Conservation (phyloP, 768 basidiomycete species). For the Auriscalpium orientale region DNA sequence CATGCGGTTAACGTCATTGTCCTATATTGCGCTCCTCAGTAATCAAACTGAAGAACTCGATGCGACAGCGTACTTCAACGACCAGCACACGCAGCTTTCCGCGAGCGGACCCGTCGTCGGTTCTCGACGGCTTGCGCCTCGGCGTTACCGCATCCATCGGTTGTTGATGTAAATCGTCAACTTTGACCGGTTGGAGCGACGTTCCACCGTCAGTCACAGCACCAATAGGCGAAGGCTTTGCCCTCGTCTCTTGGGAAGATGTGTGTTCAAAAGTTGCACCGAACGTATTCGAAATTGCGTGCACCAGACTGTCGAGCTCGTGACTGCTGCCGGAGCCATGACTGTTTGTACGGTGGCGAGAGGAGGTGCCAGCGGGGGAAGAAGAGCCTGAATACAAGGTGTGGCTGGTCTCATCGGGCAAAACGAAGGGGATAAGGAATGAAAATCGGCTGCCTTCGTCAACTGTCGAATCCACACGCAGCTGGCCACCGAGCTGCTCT, state of each 20-base stretch:
- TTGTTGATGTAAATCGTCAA: constrained; percentile 13
- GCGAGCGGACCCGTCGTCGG: background rate
- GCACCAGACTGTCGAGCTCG: constrained; percentile 16
- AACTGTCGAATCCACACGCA: constrained; percentile 69
- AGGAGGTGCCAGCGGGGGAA: background rate
- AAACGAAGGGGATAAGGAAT: constrained; percentile 56
- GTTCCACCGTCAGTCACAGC: constrained; percentile 6
- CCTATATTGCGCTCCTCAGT: constrained; percentile 29
- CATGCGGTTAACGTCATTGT: constrained; percentile 66
- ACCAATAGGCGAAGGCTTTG: too few relatives aligned
- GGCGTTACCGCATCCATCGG: too few relatives aligned
- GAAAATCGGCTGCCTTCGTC: constrained; percentile 65
- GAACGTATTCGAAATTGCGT: constrained; percentile 16
- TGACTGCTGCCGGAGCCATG: background rate
- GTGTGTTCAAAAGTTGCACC: background rate
- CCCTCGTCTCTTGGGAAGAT: too few relatives aligned
- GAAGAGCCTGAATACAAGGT: constrained; percentile 3
- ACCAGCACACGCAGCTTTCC: constrained; percentile 43
- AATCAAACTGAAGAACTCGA: background rate
- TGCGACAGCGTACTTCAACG: constrained; percentile 46
- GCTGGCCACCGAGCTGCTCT: constrained; percentile 69
- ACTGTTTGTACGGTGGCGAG: constrained; percentile 5
- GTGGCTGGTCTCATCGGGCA: constrained; percentile 23
- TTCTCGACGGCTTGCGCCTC: too few relatives aligned
- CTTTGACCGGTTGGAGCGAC: constrained; percentile 15